Evolutionary conservation across 2,329 filamentous ascomycete genomes (phyloP).

Genomic region (Lasiodiplodia sp.): DNA sequence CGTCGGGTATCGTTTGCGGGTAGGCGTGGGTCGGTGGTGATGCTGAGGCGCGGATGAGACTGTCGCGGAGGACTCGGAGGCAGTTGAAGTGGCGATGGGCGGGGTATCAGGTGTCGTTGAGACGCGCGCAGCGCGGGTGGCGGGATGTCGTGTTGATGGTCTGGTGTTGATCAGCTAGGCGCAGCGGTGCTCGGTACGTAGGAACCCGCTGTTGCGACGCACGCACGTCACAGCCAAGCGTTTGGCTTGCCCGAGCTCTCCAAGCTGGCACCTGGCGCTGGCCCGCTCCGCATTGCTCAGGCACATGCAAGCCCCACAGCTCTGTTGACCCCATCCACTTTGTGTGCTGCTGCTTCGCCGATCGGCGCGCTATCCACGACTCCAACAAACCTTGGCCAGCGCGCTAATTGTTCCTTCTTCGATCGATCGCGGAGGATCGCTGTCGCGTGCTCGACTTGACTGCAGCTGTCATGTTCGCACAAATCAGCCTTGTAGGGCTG

Average conservation of each 20-base stretch:
- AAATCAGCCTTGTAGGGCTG: constrained; percentile 19
- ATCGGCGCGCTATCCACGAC: not conserved
- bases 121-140: constrained; percentile 15
- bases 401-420: not conserved
- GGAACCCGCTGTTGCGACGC: constrained; percentile 13
- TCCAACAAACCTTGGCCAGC: not conserved
- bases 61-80: not conserved
- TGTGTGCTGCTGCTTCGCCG: not conserved
- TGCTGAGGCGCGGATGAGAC: not conserved
- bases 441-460: not conserved
- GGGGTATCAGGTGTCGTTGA: not conserved
- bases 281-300: not conserved
- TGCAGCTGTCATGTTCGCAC: not conserved
- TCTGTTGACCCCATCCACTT: not conserved
- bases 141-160: constrained; percentile 12
- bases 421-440: not conserved
- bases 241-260: constrained; percentile 2
- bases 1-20: not conserved
- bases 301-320: constrained; percentile 21
- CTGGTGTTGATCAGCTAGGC: constrained; percentile 15
- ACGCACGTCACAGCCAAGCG: constrained; percentile 22
- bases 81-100: not conserved
- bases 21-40: not conserved
- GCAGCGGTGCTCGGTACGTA: constrained; percentile 18
- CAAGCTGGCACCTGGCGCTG: not conserved